Evolutionary conservation across 768 basidiomycete genomes (phyloP), one percentile per base, ranked within the genome.

Genomic region (Suillus weaverae): DNA sequence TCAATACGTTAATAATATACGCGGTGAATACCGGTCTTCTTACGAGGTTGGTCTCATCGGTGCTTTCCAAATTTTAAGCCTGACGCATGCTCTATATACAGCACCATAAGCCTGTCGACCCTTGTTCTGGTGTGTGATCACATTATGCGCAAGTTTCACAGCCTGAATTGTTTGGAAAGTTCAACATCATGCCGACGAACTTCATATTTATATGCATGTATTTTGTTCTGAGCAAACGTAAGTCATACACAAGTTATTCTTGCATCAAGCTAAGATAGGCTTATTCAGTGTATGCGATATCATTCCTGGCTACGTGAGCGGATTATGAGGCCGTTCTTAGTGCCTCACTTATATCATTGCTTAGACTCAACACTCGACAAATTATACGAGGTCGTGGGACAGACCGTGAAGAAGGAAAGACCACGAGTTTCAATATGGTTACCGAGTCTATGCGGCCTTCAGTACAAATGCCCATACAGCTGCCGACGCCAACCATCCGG

Each of bases 191-290:
- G 73, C 80, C 84, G 0, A 65, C 62, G 16, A 89, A 87, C 67
- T 79, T 91, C 57, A 82, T 87, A 61, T 91, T 87, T 70, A 78
- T 85, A 44, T 81, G 82, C 10, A 80, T 81, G 55, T 90, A 89
- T 71, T 89, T 91, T 66, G 80, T 86, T 59, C 73, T 90, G 41
- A 86, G 85, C 73, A 91, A 90, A 78, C 68, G 89, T 89, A 70
- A 68, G 87, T 73, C 33, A 3, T 44, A 32, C 32, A 7, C 54
- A 41, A n/a, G 51, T n/a, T 18, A 22, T 51, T 20, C 50, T n/a
- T 8, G 32, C 32, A 20, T 66, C 18, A 35, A 60, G 48, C 43
- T 55, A 61, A 55, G 65, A 55, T 53, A 59, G 35, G 56, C 35
- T 64, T 13, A 35, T 56, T 38, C 62, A 87, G 86, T 88, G n/a